Evolutionary conservation across 2,329 filamentous ascomycete species (phyloP).

Genomic region (Fusarium vanettenii): DNA sequence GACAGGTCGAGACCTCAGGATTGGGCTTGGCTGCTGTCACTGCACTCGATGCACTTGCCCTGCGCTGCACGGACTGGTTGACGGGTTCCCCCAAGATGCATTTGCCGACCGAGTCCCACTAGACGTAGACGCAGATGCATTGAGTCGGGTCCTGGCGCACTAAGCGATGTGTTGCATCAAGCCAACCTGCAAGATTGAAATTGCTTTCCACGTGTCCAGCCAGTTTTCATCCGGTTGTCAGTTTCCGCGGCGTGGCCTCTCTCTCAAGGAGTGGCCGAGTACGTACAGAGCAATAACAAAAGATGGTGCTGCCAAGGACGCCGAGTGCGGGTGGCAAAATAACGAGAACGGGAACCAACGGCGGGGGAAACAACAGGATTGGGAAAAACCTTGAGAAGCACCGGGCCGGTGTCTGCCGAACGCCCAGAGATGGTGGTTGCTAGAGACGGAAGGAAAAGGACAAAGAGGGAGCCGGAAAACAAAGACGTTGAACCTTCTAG

Average conservation of each 20-base stretch:
- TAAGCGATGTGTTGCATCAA: constrained; percentile 8
- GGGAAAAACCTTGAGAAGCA: constrained; percentile 5
- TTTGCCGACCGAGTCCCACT: neutral
- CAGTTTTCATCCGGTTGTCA: constrained; percentile 9
- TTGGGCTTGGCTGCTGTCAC: neutral
- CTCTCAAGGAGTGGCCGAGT: neutral
- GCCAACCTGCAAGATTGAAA: constrained; percentile 13
- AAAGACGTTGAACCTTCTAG: constrained; percentile 11
- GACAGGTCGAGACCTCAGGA: constrained; percentile 2
- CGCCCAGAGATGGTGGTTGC: constrained; percentile 23
- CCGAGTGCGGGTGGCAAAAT: constrained; percentile 30
- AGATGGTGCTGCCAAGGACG: constrained; percentile 22
- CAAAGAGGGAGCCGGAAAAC: neutral
- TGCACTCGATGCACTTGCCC: neutral
- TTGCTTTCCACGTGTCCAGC: constrained; percentile 6
- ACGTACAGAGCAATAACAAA: constrained; percentile 22
- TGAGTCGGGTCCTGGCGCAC: neutral
- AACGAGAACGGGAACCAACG: constrained; percentile 29
- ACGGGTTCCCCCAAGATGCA: neutral
- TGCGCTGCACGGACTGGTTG: neutral
- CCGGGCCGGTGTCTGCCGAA: constrained; percentile 30
- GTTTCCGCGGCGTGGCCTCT: constrained; percentile 13
- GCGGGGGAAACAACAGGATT: constrained; percentile 5
- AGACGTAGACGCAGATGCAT: neutral
- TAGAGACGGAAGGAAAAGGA: neutral